Base-by-base conservation (phyloP, 805 yeast genomes). In the Tetrapisispora namnaoensis region DNA sequence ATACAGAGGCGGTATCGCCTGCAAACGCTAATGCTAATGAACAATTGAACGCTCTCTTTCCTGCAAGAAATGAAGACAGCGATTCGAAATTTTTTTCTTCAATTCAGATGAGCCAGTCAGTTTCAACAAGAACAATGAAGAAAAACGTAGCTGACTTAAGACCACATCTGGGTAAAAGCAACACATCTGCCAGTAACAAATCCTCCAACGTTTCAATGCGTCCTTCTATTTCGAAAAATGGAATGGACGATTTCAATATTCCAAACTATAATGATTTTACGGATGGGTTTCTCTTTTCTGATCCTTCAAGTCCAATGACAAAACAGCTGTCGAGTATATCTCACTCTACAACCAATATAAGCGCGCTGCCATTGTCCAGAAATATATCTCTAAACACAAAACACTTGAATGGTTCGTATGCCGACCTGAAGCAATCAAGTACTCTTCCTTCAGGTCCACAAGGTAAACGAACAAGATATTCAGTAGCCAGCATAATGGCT, bases 231-330 rank as follows among this genome's bases (percentile, higher is more conserved):
- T 34, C 21, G 21, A 21, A 7, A 34, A 34, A 42, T 22, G 30
- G 20, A 8, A 16, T 34, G 8, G 16, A 44, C 14, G 42, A 18
- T 4, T 44, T 44, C 27, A 28, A 28, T 18, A 34, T 36, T 21
- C 42, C 46, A 3, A 36, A 11, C 14, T 27, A 36, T 22, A 21
- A 17, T 10, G 36, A 36, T 37, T 9, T 34, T 7, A n/a, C 18
- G 3, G 13, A 28, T 13, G 34, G 27, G 3, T 24, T 13, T 11
- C 24, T 37, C n/a, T 44, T 44, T 44, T 44, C 46, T 3, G 39
- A 24, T 37, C 46, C 46, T 18, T 14, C 46, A 6, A 44, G 46
- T n/a, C 46, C 46, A 4, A 44, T 44, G 46, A 44, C 46, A 9
- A 44, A 44, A 28, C 46, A 44, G 17, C 16, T 27, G 1, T 44